A percentile compares a stretch with the other conserved stretches of the same genome.
Evolutionary conservation across 768 basidiomycete species (phyloP).

Genomic region (Termitomyces sp.): DNA sequence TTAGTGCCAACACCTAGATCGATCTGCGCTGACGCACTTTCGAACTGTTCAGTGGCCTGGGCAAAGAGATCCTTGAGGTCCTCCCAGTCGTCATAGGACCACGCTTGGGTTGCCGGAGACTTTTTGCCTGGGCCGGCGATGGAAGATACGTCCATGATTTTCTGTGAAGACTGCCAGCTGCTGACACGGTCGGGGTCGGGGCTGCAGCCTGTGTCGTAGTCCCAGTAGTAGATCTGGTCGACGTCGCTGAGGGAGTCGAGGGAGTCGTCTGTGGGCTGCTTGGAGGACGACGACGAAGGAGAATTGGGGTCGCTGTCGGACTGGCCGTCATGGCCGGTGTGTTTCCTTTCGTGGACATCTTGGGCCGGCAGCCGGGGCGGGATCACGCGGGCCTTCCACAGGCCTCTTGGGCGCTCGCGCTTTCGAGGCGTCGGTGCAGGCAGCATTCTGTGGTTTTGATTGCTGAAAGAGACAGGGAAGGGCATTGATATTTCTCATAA

Average conservation of each 20-base stretch:
- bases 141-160: conserved; percentile 39
- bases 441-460: conserved; percentile 14
- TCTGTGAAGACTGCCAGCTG: conserved; percentile 27
- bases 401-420: conserved; percentile 33
- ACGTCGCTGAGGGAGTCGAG: conserved; percentile 15
- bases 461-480: conserved; percentile 22
- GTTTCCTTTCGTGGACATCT: conserved; percentile 20
- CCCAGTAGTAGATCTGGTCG: conserved; percentile 27
- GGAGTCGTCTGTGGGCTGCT: too few species aligned
- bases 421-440: conserved; percentile 17
- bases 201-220: conserved; percentile 27
- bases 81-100: conserved; percentile 57
- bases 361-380: conserved; percentile 22
- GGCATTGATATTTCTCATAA: conserved; percentile 19
- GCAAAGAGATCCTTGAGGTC: conserved; percentile 62
- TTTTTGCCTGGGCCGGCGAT: conserved; percentile 25
- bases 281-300: conserved; percentile 12
- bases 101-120: conserved; percentile 17
- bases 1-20: conserved; percentile 8
- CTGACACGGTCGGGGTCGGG: conserved; percentile 23
- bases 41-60: conserved; percentile 54
- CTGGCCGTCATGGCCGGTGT: conserved; percentile 4
- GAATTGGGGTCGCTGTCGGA: conserved; percentile 18
- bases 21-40: conserved; percentile 39
- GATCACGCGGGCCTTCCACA: conserved; percentile 43